A percentile compares a stretch with the other conserved stretches of the same genome.
These are phyloP conservation scores for Pseudogymnoascus sp. DNA, from an alignment of 2,329 filamentous ascomycete genomes.

Conservation along the genomic window DNA sequence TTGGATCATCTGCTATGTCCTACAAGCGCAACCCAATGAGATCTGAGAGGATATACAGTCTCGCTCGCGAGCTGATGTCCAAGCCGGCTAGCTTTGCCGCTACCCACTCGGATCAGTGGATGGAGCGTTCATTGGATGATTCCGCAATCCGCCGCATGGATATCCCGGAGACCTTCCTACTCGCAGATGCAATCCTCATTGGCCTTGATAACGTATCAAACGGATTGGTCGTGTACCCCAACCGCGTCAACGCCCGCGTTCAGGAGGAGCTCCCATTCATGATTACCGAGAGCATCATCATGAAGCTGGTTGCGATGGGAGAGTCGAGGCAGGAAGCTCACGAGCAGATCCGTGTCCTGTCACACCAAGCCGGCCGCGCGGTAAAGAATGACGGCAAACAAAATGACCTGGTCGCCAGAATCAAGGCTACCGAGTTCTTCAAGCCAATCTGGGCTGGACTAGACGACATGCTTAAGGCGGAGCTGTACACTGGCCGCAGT, in stretches of 20 bases:
- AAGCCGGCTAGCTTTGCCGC: conserved; percentile 34
- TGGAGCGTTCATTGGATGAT: conserved; percentile 40
- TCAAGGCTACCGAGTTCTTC: conserved; percentile 67
- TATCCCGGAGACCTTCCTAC: conserved; percentile 59
- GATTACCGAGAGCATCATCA: conserved; percentile 66
- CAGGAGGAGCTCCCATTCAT: conserved; percentile 80
- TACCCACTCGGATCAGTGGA: conserved; percentile 65
- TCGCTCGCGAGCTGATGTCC: conserved; percentile 37
- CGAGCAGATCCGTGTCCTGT: conserved; percentile 77
- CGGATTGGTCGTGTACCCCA: conserved; percentile 71
- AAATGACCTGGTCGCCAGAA: conserved; percentile 76
- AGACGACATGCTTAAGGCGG: conserved; percentile 57
- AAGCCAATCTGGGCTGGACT: conserved; percentile 60
- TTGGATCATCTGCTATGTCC: conserved; percentile 54
- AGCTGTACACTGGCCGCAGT: conserved; percentile 48
- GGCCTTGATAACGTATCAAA: conserved; percentile 58
- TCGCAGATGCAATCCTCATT: conserved; percentile 60
- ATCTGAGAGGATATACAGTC: conserved; percentile 37
- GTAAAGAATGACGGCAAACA: conserved; percentile 66
- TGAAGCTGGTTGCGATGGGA: conserved; percentile 66
- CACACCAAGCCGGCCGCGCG: conserved; percentile 62
- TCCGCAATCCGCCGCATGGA: conserved; percentile 52
- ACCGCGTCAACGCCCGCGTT: conserved; percentile 58
- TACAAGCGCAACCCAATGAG: conserved; percentile 44
- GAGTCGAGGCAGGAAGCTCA: conserved; percentile 72